Percentiles rank a stretch among this genome's conserved stretches.
Conservation (phyloP, 208 protist genomes). For the Vickermania spadyakhi region DNA sequence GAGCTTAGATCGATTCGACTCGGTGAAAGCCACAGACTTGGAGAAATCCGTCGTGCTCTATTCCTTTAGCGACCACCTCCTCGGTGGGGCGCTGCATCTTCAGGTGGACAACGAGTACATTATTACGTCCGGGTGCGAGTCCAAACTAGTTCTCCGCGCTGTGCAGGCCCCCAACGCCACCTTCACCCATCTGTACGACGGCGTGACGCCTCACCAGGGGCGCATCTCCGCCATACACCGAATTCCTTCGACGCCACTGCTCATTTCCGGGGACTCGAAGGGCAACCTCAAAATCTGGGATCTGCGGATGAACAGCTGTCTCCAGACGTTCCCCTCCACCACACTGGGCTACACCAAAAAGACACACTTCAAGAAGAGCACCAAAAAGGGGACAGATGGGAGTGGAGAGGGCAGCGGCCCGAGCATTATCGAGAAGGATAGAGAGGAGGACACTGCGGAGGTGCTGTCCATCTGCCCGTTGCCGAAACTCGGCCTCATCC, state of each 20-base stretch:
- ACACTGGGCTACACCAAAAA: neutral
- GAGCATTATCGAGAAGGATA: neutral
- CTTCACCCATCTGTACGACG: slow-evolving; percentile 29
- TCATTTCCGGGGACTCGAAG: slow-evolving; percentile 32
- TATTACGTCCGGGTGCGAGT: slow-evolving; percentile 36
- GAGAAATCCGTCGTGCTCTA: slow-evolving; percentile 22
- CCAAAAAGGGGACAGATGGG: neutral
- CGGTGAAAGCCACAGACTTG: slow-evolving; percentile 40
- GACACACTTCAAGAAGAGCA: neutral
- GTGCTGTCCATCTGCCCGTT: slow-evolving; percentile 24
- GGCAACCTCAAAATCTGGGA: slow-evolving; percentile 56
- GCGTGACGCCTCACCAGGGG: slow-evolving; percentile 21
- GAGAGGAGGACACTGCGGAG: neutral
- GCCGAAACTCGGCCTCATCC: slow-evolving; percentile 11
- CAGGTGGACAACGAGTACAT: slow-evolving; percentile 30
- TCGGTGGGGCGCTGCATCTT: slow-evolving; percentile 21
- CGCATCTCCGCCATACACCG: slow-evolving; percentile 21
- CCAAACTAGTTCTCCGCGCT: slow-evolving; percentile 29
- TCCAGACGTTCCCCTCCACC: slow-evolving; percentile 22
- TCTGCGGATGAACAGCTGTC: slow-evolving; percentile 27
- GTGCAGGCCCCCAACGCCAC: slow-evolving; percentile 13
- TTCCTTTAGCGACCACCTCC: slow-evolving; percentile 36
- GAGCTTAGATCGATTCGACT: slow-evolving; percentile 29
- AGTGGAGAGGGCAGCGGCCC: neutral
- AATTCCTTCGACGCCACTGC: slow-evolving; percentile 15